Evolutionary conservation across 192 early-diverging fungal species (phyloP).

Genomic region (Coemansia sp.): DNA sequence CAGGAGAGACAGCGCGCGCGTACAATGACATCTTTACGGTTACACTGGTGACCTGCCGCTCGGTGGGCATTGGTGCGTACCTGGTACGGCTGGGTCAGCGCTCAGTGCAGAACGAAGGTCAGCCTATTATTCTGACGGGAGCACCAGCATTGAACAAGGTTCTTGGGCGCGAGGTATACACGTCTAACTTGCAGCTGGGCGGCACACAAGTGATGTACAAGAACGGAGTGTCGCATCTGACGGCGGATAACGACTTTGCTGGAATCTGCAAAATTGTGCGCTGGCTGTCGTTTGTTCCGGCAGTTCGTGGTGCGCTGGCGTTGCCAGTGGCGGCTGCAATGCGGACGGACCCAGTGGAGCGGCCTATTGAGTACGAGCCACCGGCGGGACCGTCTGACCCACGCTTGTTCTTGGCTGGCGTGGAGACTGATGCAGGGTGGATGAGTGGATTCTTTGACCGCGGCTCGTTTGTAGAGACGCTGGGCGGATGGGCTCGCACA

Average conservation of each 20-base stretch:
- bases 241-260: constrained; percentile 91
- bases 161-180: constrained; percentile 95
- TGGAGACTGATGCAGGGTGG: constrained; percentile 64
- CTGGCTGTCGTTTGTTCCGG: constrained; percentile 93
- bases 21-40: constrained; percentile 98
- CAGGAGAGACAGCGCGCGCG: constrained; percentile 90
- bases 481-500: constrained; percentile 95
- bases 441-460: constrained; percentile 95
- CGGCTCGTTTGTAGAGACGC: constrained; percentile 93
- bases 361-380: constrained; percentile 80
- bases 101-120: constrained; percentile 94
- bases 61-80: constrained; percentile 99
- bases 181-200: constrained; percentile 96
- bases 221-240: constrained; percentile 97
- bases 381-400: constrained; percentile 89
- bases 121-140: constrained; percentile 97
- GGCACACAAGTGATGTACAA: constrained; percentile 99
- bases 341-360: constrained; percentile 72
- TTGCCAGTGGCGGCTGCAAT: constrained; percentile 60
- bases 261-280: constrained; percentile 89
- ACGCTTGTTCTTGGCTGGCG: constrained; percentile 83
- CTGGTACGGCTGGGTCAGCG: constrained; percentile 98
- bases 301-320: constrained; percentile 61
- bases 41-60: constrained; percentile 95
- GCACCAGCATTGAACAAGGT: constrained; percentile 98